A percentile compares a stretch with the other conserved stretches of the same genome.
Conservation (phyloP, 2,329 filamentous ascomycete species). For the Ophioceras dolichostomum region DNA sequence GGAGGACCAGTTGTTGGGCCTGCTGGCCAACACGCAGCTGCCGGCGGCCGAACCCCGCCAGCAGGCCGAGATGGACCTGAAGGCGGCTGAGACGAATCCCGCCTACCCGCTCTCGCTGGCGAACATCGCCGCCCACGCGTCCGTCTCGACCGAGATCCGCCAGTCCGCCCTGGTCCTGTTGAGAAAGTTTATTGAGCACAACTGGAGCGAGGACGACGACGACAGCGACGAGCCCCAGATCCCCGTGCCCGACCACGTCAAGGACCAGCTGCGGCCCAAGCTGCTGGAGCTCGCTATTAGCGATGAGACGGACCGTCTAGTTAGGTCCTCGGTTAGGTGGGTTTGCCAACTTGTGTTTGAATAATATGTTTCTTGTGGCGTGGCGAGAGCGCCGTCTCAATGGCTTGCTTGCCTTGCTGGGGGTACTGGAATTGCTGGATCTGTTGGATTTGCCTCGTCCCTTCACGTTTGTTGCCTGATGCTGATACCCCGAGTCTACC, state of each 20-base stretch:
- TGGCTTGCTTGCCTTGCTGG: slow-evolving; percentile 5
- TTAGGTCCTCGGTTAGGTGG: slow-evolving; percentile 80
- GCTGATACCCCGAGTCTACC: slow-evolving; percentile 6
- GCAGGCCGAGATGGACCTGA: slow-evolving; percentile 74
- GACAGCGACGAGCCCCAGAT: slow-evolving; percentile 56
- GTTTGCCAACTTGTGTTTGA: too few relatives aligned
- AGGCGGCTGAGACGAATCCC: slow-evolving; percentile 53
- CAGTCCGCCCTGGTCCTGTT: slow-evolving; percentile 73
- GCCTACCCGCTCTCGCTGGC: slow-evolving; percentile 71
- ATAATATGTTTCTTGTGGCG: too few relatives aligned
- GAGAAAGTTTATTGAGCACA: slow-evolving; percentile 70
- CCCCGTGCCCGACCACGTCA: slow-evolving; percentile 60
- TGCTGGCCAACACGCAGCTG: slow-evolving; percentile 79
- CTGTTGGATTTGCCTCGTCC: background rate
- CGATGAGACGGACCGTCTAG: slow-evolving; percentile 65
- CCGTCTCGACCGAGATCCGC: slow-evolving; percentile 61
- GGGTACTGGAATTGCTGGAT: too few relatives aligned
- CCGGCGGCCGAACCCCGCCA: slow-evolving; percentile 65
- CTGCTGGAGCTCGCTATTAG: slow-evolving; percentile 69
- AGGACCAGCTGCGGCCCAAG: slow-evolving; percentile 58
- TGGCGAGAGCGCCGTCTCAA: too few relatives aligned
- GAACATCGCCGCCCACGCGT: slow-evolving; percentile 66
- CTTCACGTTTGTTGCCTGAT: background rate
- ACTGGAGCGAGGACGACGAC: slow-evolving; percentile 68
- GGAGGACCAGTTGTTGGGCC: slow-evolving; percentile 69